Conservation (phyloP, 768 basidiomycete species). For the Pholiota microspora region DNA sequence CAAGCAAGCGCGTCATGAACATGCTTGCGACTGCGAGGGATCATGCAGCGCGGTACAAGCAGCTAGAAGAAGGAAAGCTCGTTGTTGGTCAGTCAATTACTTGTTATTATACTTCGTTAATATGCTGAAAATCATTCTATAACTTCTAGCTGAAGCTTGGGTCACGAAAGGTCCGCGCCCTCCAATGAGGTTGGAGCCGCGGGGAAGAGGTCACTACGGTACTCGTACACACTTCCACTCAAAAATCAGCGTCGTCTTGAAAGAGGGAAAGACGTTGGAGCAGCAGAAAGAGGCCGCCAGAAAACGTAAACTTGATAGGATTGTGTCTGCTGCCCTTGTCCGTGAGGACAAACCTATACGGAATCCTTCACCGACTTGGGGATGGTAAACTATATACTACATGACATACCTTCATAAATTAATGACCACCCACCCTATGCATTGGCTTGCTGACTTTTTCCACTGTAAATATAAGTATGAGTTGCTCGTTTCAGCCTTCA, state of each 20-base stretch:
- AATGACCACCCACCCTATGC: neutral
- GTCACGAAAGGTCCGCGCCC: constrained; percentile 78
- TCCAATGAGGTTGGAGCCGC: constrained; percentile 70
- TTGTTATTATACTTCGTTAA: neutral
- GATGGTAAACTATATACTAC: constrained; percentile 55
- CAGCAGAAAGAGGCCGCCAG: constrained; percentile 64
- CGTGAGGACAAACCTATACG: constrained; percentile 80
- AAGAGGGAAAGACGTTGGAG: constrained; percentile 76
- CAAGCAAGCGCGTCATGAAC: constrained; percentile 80
- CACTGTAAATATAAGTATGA: no score
- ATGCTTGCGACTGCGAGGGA: constrained; percentile 87
- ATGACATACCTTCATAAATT: neutral
- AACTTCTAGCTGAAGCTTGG: constrained; percentile 81
- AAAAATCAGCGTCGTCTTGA: constrained; percentile 71
- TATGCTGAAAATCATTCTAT: neutral
- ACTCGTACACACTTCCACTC: constrained; percentile 76
- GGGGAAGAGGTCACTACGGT: constrained; percentile 80
- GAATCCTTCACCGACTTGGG: constrained; percentile 71
- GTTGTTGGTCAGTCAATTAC: constrained; percentile 69
- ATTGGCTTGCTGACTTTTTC: neutral
- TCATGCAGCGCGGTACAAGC: constrained; percentile 78
- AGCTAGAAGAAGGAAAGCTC: constrained; percentile 66
- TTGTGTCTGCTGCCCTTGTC: constrained; percentile 76
- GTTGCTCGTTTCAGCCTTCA: no score
- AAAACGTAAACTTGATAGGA: constrained; percentile 65